A percentile compares a stretch with the other conserved stretches of the same genome.
These are phyloP conservation scores for Tremella fuciformis DNA, from an alignment of 768 basidiomycete species.

Conservation along the genomic window DNA sequence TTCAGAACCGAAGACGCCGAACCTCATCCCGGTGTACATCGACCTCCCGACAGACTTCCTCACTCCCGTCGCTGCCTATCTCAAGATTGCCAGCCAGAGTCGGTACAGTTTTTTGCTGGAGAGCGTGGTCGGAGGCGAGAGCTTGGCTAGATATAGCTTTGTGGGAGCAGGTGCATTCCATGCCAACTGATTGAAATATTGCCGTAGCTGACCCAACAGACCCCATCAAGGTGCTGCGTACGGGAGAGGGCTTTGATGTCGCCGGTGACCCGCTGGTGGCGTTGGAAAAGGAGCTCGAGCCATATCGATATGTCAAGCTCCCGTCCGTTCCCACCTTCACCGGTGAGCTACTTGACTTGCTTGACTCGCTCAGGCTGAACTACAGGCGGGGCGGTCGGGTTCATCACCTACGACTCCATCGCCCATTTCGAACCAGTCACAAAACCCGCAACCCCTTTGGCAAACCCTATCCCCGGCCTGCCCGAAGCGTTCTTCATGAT, in stretches of 20 bases:
- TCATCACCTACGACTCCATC: constrained; percentile 94
- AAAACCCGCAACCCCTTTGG: constrained; percentile 57
- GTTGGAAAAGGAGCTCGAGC: constrained; percentile 78
- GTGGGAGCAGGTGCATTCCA: constrained; percentile 79
- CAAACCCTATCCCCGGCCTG: constrained; percentile 76
- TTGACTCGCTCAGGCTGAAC: neutral
- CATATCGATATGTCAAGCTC: constrained; percentile 85
- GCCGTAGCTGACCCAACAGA: constrained; percentile 57
- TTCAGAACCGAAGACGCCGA: constrained; percentile 50
- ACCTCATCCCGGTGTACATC: constrained; percentile 88
- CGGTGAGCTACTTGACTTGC: constrained; percentile 44
- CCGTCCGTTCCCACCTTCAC: constrained; percentile 92
- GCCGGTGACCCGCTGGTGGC: constrained; percentile 81
- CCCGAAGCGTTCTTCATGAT: constrained; percentile 96
- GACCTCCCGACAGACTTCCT: constrained; percentile 92
- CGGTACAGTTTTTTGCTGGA: constrained; percentile 94
- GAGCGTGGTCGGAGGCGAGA: constrained; percentile 85
- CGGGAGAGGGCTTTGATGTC: constrained; percentile 76
- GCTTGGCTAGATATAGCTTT: constrained; percentile 88
- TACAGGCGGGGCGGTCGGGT: constrained; percentile 89
- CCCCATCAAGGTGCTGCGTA: constrained; percentile 85
- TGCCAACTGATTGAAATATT: neutral
- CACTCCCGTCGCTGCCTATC: constrained; percentile 95
- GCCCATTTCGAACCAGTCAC: constrained; percentile 91
- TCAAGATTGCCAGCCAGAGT: constrained; percentile 84